Base-by-base conservation (phyloP, 139 green algal genomes). In the Chlamydomonas schloesseri region DNA sequence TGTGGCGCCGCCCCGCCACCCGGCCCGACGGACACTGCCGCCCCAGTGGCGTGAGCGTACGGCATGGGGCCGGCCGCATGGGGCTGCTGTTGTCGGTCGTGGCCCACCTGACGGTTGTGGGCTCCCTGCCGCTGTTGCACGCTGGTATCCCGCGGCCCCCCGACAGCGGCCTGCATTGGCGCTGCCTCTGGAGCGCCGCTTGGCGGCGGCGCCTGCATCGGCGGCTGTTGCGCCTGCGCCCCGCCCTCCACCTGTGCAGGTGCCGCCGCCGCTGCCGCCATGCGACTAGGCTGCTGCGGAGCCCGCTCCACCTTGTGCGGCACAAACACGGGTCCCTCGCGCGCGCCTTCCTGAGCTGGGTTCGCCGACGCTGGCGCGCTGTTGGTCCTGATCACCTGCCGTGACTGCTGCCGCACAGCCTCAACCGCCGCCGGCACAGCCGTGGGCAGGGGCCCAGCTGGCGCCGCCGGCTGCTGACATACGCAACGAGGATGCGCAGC, bases 401-500 rank as follows among this genome's bases (percentile, higher is more conserved):
- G 65, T 1, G 67, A 69, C 67, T 77, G 79, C 11, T 85, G 67
- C 42, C 79, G 79, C 28, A 85, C 79, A 36, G 79, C 67, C 53
- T 85, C 79, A 21, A 85, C 79, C 11, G 79, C 79, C 79, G 79
- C 67, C 5, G 79, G 79, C 31, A 85, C 79, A n/a, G 79, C 79
- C 6, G 79, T 85, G 9, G 79, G 79, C 65, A 85, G 65, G n/a
- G 79, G 79, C 9, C 79, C 79, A 67, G 55, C 47, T 5, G 79
- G 79, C 47, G 50, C 79, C 47, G 47, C 79, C 17, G 79, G 79
- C 78, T 84, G 78, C 78, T 84, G 78, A 58, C 18, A 64, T 23
- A 26, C 21, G 55, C 18, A 23, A 64, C 18, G 55, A 64, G 55
- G 55, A 26, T 23, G 42, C 42, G 42, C 42, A 50, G 42, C 42